Evolutionary conservation across 2,329 filamentous ascomycete genomes (phyloP), one percentile per base, ranked within the genome.

Genomic region (Aspergillus sp.): DNA sequence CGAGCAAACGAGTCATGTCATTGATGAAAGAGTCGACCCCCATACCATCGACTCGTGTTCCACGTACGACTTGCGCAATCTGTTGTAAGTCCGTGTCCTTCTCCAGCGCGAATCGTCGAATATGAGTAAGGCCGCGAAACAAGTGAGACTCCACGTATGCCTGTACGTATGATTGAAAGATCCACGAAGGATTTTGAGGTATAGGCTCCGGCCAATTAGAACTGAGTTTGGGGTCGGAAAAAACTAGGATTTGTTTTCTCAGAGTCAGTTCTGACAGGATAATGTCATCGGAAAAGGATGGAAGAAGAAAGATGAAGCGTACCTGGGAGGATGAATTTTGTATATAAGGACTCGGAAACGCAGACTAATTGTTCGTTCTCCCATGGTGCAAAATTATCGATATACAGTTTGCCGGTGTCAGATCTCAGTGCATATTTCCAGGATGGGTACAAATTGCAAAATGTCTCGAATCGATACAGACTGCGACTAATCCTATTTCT

Each of bases 401-500:
- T 12, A 30, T 30, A 30, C 9, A 9, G 8, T 4, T 30, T 30
- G 9, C 28, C 28, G 8, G 8, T 30, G 28, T 30, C 28, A 12
- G 4, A 10, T 4, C 2, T 30, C 28, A 45, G 32, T 43, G 25
- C 36, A 15, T 23, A 36, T 32, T 28, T 43, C 15, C 38, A n/a
- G 13, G 19, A 19, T 6, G 28, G n/a, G 38, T 38, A 43, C 15
- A 55, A 19, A 32, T 47, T 47, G 39, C 38, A 25, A 47, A 17
- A 47, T 5, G 25, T 48, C 10, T 56, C n/a, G 21, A 56, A 56
- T n/a, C 54, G 54, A 23, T 56, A 56, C 28, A 56, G 47, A 12
- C 17, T 32, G 2, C 54, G 28, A n/a, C 5, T 10, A 7, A 56
- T 32, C n/a, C 54, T 17, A 8, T 17, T 30, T 19, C 21, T 30